Conservation (phyloP, 1,284 basidiomycete genomes). For the Sporisorium exsertum region DNA sequence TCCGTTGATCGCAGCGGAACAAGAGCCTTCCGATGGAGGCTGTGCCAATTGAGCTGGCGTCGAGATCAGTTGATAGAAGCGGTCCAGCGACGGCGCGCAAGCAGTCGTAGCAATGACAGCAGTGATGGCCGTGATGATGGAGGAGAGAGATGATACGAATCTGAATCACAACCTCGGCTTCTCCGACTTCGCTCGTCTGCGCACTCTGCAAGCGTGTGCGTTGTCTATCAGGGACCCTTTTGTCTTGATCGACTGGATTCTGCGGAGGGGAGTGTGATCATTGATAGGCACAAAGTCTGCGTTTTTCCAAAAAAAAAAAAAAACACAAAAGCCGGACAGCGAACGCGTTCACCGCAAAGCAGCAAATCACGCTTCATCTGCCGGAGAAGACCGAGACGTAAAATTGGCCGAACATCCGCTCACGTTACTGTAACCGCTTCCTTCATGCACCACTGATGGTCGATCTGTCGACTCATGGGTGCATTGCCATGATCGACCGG, state of each 20-base stretch:
- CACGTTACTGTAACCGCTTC: neutral
- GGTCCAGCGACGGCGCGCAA: no score
- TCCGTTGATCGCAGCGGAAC: neutral
- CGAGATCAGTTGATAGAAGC: no score
- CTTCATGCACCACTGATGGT: neutral
- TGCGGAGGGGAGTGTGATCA: neutral
- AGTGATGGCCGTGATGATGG: neutral
- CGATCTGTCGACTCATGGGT: neutral
- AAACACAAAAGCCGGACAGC: neutral
- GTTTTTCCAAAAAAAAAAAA: neutral
- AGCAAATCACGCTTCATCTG: neutral
- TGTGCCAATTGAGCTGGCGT: neutral
- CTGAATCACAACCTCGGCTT: neutral
- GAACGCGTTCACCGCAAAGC: conserved; percentile 1
- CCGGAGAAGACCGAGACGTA: conserved; percentile 7
- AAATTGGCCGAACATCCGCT: conserved; percentile 9
- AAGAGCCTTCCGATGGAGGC: no score
- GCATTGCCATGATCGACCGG: conserved; percentile 4
- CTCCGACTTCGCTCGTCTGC: neutral
- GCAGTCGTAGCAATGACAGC: neutral
- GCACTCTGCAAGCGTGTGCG: neutral
- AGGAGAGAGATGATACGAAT: neutral
- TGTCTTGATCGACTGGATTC: neutral
- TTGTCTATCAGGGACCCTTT: neutral
- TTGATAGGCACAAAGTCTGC: conserved; percentile 1